Evolutionary conservation across 805 yeast genomes (phyloP), one percentile per base, ranked within the genome.

Genomic region (Nakazawaea wickerhamii): DNA sequence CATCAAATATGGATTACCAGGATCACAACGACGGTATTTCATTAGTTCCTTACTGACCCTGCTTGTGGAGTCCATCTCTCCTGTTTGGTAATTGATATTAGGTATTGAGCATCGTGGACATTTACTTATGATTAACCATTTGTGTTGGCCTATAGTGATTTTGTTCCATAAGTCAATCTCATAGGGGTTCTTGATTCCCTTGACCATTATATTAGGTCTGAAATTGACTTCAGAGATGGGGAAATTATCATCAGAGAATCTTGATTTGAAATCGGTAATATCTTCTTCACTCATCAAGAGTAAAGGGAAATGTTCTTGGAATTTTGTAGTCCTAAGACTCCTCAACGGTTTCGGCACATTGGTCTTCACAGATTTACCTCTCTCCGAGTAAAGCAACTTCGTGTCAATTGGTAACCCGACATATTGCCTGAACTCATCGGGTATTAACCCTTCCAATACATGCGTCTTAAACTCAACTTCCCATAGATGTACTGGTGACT

Each of bases 241-340:
- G 5, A 41, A 17, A 1, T 31, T 34, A n/a, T 30, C 30, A 4
- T 30, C 38, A 13, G 3, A 11, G 4, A 55, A 18, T 17, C 42
- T 41, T 7, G 30, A 28, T 27, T 48, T 47, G 21, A 58, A 36
- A 23, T 40, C 46, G 5, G 42, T 48, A 25, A 50, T 36, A 18
- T 57, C 55, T 31, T 50, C 58, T 21, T 46, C 44, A 4, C 58
- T 52, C 30, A 54, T 46, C 44, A 59, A 36, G 21, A 60, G 35
- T 18, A 58, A 27, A 1, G 65, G 64, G 39, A 47, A 60, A 32
- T 59, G 59, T 37, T 58, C 64, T 35, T 60, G 65, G 38, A 59
- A 59, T 19, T 50, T 37, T 1, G 64, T 55, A 8, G 28, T 28
- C 30, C 53, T 46, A 10, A 20, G 15, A 20, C 32, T 38, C 9